Evolutionary conservation across 345 rosid species (phyloP).

Genomic region (Populus alba): DNA sequence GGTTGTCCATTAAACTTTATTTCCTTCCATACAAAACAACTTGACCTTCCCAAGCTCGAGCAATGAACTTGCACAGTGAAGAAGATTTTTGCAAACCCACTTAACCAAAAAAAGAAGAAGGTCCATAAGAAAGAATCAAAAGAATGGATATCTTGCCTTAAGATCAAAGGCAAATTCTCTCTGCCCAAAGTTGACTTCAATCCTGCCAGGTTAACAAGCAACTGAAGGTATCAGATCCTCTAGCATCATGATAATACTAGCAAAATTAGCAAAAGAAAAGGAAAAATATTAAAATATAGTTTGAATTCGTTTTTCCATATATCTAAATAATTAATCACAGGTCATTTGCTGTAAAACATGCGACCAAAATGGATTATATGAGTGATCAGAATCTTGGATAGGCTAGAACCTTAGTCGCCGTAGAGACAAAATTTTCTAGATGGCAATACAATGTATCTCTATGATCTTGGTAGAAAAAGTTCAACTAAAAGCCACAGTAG

Average conservation of each 20-base stretch:
- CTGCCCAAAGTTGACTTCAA: constrained; percentile 89
- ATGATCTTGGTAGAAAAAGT: neutral
- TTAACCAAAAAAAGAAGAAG: neutral
- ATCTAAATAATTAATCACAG: neutral
- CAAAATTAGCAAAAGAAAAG: neutral
- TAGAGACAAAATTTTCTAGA: neutral
- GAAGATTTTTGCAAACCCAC: neutral
- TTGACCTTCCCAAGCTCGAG: neutral
- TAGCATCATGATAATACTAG: neutral
- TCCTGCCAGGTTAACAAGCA: constrained; percentile 50
- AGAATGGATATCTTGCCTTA: constrained; percentile 47
- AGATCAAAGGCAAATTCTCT: constrained; percentile 70
- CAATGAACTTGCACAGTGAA: neutral
- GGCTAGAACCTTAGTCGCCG: neutral
- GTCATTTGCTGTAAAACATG: neutral
- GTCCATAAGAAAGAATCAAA: neutral
- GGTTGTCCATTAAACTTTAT: neutral
- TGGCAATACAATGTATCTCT: neutral
- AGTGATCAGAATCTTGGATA: neutral
- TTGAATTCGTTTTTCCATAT: neutral
- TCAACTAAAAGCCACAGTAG: neutral
- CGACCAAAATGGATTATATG: neutral
- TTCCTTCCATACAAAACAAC: neutral
- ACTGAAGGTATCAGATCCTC: constrained; percentile 5
- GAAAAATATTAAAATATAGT: neutral